Evolutionary conservation across 2,329 filamentous ascomycete species (phyloP).

Genomic region (Neonectria faginata): DNA sequence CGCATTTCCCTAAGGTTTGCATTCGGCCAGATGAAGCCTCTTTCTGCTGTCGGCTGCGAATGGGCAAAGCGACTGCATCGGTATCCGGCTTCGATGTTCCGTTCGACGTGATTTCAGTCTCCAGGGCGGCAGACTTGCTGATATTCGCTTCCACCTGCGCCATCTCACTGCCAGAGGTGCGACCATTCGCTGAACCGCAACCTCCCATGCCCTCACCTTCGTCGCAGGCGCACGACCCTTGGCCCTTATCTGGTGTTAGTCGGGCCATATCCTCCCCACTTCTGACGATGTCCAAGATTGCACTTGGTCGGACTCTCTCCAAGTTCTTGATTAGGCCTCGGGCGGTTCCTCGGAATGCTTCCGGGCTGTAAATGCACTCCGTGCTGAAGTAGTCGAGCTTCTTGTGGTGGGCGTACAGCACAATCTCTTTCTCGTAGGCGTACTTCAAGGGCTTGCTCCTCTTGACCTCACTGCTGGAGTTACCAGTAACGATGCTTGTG

Average conservation of each 20-base stretch:
- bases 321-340: constrained; percentile 94
- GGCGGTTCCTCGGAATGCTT: constrained; percentile 94
- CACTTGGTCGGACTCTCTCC: constrained; percentile 91
- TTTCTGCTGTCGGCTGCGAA: constrained; percentile 47
- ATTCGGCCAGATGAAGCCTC: constrained; percentile 55
- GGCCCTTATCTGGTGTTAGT: constrained; percentile 62
- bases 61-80: constrained; percentile 50
- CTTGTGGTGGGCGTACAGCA: constrained; percentile 96
- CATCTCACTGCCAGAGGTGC: constrained; percentile 80
- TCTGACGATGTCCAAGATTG: constrained; percentile 92
- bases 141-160: constrained; percentile 77
- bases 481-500: constrained; percentile 88
- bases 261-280: constrained; percentile 97
- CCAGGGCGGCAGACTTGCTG: constrained; percentile 41
- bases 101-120: constrained; percentile 49
- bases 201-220: constrained; percentile 66
- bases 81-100: constrained; percentile 39
- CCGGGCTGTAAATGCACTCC: constrained; percentile 97
- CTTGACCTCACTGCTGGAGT: constrained; percentile 86
- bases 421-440: constrained; percentile 98
- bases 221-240: constrained; percentile 52
- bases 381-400: constrained; percentile 98
- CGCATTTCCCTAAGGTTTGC: constrained; percentile 85
- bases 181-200: constrained; percentile 75
- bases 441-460: constrained; percentile 98